phyloP scores from a whole-genome alignment of 352 stramenopile species.

The Globisporangium abappressorium region DNA sequence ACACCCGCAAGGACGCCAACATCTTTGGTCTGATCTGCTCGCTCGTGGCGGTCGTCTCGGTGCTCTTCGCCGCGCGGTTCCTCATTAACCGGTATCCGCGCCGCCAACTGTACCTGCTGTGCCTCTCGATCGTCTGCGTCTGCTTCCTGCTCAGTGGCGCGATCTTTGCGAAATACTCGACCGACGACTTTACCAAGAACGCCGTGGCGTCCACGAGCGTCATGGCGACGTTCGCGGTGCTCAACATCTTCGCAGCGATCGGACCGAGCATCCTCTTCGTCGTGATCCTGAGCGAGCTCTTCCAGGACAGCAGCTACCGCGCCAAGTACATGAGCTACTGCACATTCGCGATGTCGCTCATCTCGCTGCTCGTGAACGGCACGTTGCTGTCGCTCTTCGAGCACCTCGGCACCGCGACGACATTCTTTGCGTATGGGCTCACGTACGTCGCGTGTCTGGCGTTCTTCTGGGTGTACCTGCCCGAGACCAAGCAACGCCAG shows the following conservation, averaged over 20 bases:
- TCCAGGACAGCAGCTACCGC: constrained; percentile 77
- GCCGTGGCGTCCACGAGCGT: constrained; percentile 43
- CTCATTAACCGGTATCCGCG: constrained; percentile 69
- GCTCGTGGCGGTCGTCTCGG: constrained; percentile 63
- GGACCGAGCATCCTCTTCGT: constrained; percentile 81
- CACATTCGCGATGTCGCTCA: constrained; percentile 86
- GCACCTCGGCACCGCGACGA: constrained; percentile 53
- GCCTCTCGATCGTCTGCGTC: constrained; percentile 56
- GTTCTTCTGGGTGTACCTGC: constrained; percentile 70
- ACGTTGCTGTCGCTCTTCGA: constrained; percentile 79
- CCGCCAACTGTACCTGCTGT: constrained; percentile 70
- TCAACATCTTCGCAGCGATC: constrained; percentile 74
- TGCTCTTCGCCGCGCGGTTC: constrained; percentile 62
- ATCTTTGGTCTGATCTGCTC: constrained; percentile 70
- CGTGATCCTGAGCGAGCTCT: constrained; percentile 83
- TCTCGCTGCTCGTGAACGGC: constrained; percentile 82
- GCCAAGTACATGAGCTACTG: constrained; percentile 88
- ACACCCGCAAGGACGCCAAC: constrained; percentile 65
- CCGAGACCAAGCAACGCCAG: constrained; percentile 77
- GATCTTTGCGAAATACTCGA: constrained; percentile 68
- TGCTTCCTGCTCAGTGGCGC: constrained; percentile 66
- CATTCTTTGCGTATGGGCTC: constrained; percentile 62
- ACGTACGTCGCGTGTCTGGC: constrained; percentile 67
- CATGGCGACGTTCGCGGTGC: constrained; percentile 61
- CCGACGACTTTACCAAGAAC: constrained; percentile 55